Base-by-base conservation (phyloP, 2,329 filamentous ascomycete species). In the Saccharata proteae region DNA sequence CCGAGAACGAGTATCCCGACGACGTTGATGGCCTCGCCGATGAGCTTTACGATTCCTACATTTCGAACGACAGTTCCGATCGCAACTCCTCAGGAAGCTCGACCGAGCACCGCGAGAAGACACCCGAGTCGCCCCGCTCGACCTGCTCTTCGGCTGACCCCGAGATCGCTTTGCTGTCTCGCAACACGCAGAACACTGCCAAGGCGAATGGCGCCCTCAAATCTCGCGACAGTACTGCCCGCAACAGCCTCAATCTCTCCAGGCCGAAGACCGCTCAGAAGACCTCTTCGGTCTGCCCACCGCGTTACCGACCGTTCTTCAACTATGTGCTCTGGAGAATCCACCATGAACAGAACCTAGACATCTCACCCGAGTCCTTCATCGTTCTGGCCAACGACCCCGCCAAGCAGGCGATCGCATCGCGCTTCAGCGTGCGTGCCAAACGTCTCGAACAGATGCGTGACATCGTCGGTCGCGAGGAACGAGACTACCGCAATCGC, bases 291-390 rank as follows among this genome's bases (percentile, higher is more conserved):
- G 32, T 41, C 16, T 46, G 63, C n/a, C 61, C 61, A 2, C 34
- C 40, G 10, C 45, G 48, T 22, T 48, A 66, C 11, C 61, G 58
- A 36, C 58, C 62, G 4, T 54, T 67, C 18, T 64, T 66, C 52
- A 65, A 64, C 43, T 62, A 66, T 40, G 60, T 65, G 16, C 44
- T 67, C 6, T 67, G 64, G 64, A 57, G 60, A 41, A 61, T 67
- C 34, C 57, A 67, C 43, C 61, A 64, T 33, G 63, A 65, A 36
- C 46, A 49, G 7, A 61, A 65, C 36, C 59, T 60, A 2, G 53
- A 59, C 19, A 57, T 59, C 21, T 59, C 62, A 6, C 52, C 65
- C 4, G 62, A 63, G 38, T 60, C 60, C 6, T 67, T 63, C 48
- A 65, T 67, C 37, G 61, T 67, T 38, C 52, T 67, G 25, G 66